Evolutionary conservation across 2,329 filamentous ascomycete genomes (phyloP), one percentile per base, ranked within the genome.

Genomic region (Didymella exigua): DNA sequence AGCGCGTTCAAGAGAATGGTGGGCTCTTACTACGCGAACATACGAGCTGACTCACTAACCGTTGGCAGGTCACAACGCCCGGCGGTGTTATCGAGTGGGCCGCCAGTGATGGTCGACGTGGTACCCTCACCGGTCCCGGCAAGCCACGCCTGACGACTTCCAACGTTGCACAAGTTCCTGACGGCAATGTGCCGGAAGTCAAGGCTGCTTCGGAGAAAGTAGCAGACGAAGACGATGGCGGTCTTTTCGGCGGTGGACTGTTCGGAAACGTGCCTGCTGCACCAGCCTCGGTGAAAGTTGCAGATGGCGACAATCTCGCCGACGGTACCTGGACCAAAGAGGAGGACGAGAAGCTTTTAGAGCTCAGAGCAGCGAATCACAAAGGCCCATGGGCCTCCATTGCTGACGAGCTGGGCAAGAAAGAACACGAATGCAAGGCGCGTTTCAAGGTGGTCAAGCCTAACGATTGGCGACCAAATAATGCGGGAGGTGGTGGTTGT

Each of bases 321-420:
- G 23, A 21, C 16, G 13, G 40, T 18, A 27, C 13, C 40, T 54
- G 52, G 60, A 77, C 75, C 0, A 42, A 67, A 0, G 75, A 76
- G 33, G 71, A 81, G 46, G 78, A 81, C 41, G 67, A 70, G 3
- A 74, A 70, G 56, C 52, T 81, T 2, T 57, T 77, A 16, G 62
- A 68, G 6, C 49, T 77, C 61, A 77, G 76, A 55, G 61, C 41
- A 2, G 65, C 65, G 3, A 62, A 65, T 26, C 67, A 56, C 2
- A 51, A 42, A 8, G 21, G 11, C 1, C 4, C 58, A 0, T 78
- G 73, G 75, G 61, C 56, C 2, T 38, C 67, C 0, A 75, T 78
- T 31, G 68, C 56, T 0, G 27, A 58, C 5, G 66, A 65, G 11
- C 18, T 78, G 3, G 67, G 63, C 3, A 75, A 75, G 37, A 27